Evolutionary conservation across 208 protist genomes (phyloP).

Genomic region (Crithidia mellificae): DNA sequence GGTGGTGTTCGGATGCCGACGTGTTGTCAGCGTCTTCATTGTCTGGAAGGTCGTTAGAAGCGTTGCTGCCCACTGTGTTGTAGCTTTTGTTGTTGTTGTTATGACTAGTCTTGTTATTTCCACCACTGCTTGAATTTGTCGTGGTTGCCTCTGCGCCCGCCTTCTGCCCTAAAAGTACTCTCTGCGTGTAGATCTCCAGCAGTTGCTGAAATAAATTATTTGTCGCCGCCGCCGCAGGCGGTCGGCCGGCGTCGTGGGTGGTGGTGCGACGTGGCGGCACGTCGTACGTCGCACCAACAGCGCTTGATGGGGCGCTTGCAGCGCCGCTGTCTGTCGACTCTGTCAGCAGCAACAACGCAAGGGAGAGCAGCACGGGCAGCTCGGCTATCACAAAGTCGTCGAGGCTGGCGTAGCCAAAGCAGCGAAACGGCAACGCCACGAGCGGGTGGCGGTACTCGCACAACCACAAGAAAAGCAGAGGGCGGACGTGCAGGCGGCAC

Average conservation of each 20-base stretch:
- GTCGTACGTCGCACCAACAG: too few species aligned
- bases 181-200: slow-evolving; percentile 3
- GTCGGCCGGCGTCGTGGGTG: background rate
- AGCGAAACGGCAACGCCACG: slow-evolving; percentile 62
- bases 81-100: background rate
- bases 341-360: slow-evolving; percentile 49
- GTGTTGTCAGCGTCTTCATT: too few species aligned
- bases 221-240: background rate
- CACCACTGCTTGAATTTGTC: too few species aligned
- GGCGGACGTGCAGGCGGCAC: slow-evolving; percentile 44
- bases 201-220: slow-evolving; percentile 5
- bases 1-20: too few species aligned
- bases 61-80: too few species aligned
- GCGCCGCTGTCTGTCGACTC: slow-evolving; percentile 12
- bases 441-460: slow-evolving; percentile 59
- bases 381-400: slow-evolving; percentile 33
- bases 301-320: too few species aligned
- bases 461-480: slow-evolving; percentile 69
- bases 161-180: background rate
- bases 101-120: too few species aligned
- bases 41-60: too few species aligned
- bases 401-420: slow-evolving; percentile 55
- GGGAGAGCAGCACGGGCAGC: slow-evolving; percentile 37
- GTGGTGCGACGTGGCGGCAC: too few species aligned
- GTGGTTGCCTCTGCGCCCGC: too few species aligned